Conservation (phyloP, 768 basidiomycete species). For the Pleurotus salmoneostramineus region DNA sequence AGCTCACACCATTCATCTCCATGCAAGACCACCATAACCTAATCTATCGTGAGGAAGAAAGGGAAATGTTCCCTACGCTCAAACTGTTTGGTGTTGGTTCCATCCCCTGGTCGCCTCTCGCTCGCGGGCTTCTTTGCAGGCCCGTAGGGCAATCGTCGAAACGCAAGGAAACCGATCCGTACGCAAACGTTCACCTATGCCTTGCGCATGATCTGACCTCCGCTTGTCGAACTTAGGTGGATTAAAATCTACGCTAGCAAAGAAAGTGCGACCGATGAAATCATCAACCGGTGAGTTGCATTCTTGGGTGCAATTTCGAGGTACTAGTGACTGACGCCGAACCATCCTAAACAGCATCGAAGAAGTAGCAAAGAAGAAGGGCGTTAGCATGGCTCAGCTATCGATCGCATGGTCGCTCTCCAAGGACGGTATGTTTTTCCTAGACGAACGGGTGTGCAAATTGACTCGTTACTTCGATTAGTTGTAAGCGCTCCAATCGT, state of each 20-base stretch:
- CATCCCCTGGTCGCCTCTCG: slow-evolving; percentile 56
- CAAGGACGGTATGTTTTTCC: slow-evolving; percentile 14
- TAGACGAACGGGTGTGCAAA: background rate
- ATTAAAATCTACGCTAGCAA: slow-evolving; percentile 2
- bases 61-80: slow-evolving; percentile 48
- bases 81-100: slow-evolving; percentile 31
- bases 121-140: slow-evolving; percentile 44
- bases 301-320: background rate
- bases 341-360: slow-evolving; percentile 36
- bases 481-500: slow-evolving; percentile 57
- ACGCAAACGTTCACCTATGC: background rate
- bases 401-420: slow-evolving; percentile 49
- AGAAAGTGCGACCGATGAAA: slow-evolving; percentile 25
- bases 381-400: slow-evolving; percentile 54
- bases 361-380: slow-evolving; percentile 47
- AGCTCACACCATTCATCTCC: slow-evolving; percentile 51
- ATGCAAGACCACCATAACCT: slow-evolving; percentile 64
- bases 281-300: slow-evolving; percentile 31
- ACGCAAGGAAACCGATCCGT: slow-evolving; percentile 35
- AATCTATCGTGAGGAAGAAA: slow-evolving; percentile 59
- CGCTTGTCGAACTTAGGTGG: background rate
- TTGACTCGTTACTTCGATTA: slow-evolving; percentile 3
- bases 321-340: background rate
- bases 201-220: too few species aligned
- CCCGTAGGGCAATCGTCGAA: slow-evolving; percentile 30